Evolutionary conservation across 31 red algal species (phyloP).

Genomic region (Asparagopsis taxiformis): DNA sequence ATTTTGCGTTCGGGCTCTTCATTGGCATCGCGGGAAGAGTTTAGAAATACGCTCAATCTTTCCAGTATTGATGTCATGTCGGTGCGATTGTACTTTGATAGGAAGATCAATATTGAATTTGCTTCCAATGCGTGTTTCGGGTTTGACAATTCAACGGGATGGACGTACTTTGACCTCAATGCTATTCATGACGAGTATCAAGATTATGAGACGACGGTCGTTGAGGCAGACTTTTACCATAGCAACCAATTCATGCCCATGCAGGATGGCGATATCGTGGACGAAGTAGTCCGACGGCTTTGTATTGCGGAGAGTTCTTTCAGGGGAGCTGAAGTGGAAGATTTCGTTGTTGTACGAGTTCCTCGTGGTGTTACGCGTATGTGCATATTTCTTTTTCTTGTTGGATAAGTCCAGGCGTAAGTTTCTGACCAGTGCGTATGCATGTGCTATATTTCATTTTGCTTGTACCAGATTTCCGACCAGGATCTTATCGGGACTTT

Average conservation of each 20-base stretch:
- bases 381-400: background rate
- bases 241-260: constrained; percentile 78
- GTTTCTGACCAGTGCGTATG: too few relatives aligned
- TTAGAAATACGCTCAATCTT: constrained; percentile 69
- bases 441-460: background rate
- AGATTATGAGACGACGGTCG: constrained; percentile 51
- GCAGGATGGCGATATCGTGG: constrained; percentile 69
- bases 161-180: constrained; percentile 92
- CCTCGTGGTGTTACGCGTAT: constrained; percentile 80
- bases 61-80: constrained; percentile 82
- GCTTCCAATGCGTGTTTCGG: constrained; percentile 83
- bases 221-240: constrained; percentile 88
- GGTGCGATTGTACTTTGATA: constrained; percentile 84
- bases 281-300: constrained; percentile 55
- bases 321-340: constrained; percentile 51
- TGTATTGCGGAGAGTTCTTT: constrained; percentile 55
- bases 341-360: constrained; percentile 75
- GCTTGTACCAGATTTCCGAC: constrained; percentile 68
- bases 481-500: constrained; percentile 79
- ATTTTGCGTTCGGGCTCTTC: constrained; percentile 72
- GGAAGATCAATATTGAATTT: constrained; percentile 69
- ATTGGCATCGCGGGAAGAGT: constrained; percentile 55
- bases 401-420: too few relatives aligned
- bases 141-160: constrained; percentile 77
- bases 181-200: constrained; percentile 82